Base-by-base conservation (phyloP, 306 rosid genomes). In the Citrullus mucosospermus region DNA sequence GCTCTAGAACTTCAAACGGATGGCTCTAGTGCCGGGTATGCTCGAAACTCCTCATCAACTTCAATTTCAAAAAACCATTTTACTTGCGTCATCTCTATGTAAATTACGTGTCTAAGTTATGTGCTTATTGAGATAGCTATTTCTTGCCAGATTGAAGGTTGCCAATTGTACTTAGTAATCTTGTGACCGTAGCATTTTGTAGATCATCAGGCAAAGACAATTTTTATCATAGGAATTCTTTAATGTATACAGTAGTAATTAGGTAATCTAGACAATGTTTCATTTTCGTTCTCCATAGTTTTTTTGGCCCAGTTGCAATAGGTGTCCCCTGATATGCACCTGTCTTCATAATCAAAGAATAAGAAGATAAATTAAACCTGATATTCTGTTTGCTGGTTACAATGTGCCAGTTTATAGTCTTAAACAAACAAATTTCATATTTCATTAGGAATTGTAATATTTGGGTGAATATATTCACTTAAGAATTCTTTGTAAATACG, bases 1-100 rank as follows among this genome's bases (percentile, higher is more conserved):
- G 97, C 98, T 76, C 68, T 95, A 82, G 97, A 95, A 85, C 87
- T 95, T 78, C 85, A 79, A 84, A 96, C 93, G 54, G 93, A 95
- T 79, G 97, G 91, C 85, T 43, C 65, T 77, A 84, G 87, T 81
- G 90, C 91, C 4, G 98, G 97, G 98, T 95, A 95, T 25, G 78
- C 62, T 78, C 80, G 48, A 13, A 75, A 44, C 51, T 60, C 67
- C 36, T 72, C 43, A 20, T 71, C 68, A 28, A 20, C 44, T 73
- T 30, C 15, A 30, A 39, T 9, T 68, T 41, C 75, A 68, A 10
- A 22, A 10, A n/a, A 69, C 9, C 55, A 6, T 69, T 67, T 69
- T 38, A 66, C 72, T 66, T 66, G 15, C 17, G 16, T 66, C 25
- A 66, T 36, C 17, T 41, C 55, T 41, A 41, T 43, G 55, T 41